A percentile compares a stretch with the other conserved stretches of the same genome.
Evolutionary conservation across 1,284 basidiomycete species (phyloP).

Genomic region (Boletus mariae): DNA sequence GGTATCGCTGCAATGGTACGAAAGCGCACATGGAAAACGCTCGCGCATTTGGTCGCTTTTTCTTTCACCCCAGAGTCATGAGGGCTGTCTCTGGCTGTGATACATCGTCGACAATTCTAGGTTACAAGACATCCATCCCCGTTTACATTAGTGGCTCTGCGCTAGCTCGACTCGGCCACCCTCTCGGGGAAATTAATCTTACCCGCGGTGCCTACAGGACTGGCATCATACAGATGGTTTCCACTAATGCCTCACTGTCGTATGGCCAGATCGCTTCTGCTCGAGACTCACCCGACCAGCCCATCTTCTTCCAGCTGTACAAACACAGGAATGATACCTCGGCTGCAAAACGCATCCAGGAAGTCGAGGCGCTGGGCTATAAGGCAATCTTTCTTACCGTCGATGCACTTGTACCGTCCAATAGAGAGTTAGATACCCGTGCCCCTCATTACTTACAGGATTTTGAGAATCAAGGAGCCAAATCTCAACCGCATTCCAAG

Average conservation of each 20-base stretch:
- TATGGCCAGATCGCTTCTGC: conserved; percentile 66
- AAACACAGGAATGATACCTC: conserved; percentile 72
- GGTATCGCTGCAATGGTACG: conserved; percentile 4
- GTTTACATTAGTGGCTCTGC: conserved; percentile 86
- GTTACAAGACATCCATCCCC: conserved; percentile 70
- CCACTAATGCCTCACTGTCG: conserved; percentile 82
- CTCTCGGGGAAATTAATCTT: conserved; percentile 81
- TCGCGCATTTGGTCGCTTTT: conserved; percentile 74
- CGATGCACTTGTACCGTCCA: conserved; percentile 83
- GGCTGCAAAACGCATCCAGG: conserved; percentile 69
- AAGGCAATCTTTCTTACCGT: conserved; percentile 90
- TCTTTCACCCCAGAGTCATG: conserved; percentile 81
- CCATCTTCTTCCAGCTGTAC: conserved; percentile 85
- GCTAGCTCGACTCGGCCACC: conserved; percentile 88
- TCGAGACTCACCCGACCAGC: conserved; percentile 55
- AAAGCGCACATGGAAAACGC: conserved; percentile 60
- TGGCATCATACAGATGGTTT: conserved; percentile 86
- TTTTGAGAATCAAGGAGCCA: conserved; percentile 42
- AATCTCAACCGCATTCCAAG: conserved; percentile 23
- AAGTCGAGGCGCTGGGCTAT: conserved; percentile 71
- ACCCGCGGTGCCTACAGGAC: conserved; percentile 69
- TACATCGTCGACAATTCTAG: conserved; percentile 74
- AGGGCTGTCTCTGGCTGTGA: conserved; percentile 66
- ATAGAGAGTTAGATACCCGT: conserved; percentile 77
- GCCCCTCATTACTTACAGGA: conserved; percentile 62